phyloP scores from a whole-genome alignment of 495 filamentous ascomycete genomes.

The Geoglossum glabrum region DNA sequence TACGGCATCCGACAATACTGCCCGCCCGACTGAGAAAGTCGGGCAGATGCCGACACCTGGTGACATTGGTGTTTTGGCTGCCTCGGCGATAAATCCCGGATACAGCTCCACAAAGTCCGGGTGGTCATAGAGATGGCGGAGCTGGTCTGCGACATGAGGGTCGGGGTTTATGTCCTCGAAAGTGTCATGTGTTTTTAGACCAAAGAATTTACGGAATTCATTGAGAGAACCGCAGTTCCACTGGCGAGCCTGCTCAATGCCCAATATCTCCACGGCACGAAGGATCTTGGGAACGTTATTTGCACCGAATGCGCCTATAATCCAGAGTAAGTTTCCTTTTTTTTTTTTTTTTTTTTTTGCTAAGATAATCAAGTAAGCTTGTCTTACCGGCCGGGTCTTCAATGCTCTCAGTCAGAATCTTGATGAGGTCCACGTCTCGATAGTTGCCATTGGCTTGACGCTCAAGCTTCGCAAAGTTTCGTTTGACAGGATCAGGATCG shows the following conservation, averaged over 20 bases:
- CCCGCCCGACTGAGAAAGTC: constrained; percentile 20
- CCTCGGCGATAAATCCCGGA: constrained; percentile 24
- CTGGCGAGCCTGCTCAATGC: constrained; percentile 62
- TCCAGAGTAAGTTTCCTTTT: too few species aligned
- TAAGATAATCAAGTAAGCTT: too few species aligned
- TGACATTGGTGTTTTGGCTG: constrained; percentile 19
- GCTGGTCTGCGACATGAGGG: constrained; percentile 43
- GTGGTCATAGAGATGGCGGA: constrained; percentile 26
- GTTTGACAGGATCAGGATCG: constrained; percentile 29
- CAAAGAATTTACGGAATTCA: constrained; percentile 72
- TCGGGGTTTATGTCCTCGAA: constrained; percentile 79
- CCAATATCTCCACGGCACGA: constrained; percentile 59
- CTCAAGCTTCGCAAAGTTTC: constrained; percentile 35
- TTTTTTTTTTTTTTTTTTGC: too few species aligned
- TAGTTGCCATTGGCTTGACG: constrained; percentile 35
- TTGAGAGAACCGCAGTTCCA: constrained; percentile 76
- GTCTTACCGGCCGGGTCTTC: constrained; percentile 36
- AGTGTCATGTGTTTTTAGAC: constrained; percentile 46
- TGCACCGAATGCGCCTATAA: constrained; percentile 35
- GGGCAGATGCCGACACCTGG: constrained; percentile 25
- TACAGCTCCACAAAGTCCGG: constrained; percentile 28
- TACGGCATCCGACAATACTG: constrained; percentile 25
- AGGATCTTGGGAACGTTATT: constrained; percentile 55
- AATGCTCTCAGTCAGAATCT: constrained; percentile 34
- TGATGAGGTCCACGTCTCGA: constrained; percentile 40